A percentile compares a stretch with the other conserved stretches of the same genome.
Conservation (phyloP, 1,139 yeast species). For the Yamadazyma dendronema region DNA sequence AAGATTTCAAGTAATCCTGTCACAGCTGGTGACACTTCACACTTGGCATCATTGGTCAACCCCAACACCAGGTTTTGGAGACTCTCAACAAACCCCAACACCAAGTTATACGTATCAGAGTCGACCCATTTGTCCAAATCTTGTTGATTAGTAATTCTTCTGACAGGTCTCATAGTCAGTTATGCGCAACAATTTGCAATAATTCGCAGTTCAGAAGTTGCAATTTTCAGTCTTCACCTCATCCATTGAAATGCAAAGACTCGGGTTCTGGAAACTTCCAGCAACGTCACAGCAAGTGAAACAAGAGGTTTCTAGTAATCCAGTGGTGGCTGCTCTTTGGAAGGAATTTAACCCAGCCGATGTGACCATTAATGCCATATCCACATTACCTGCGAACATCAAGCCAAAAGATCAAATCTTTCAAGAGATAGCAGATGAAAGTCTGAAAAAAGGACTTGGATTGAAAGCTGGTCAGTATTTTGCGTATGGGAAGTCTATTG, state of each 20-base stretch:
- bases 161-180: constrained; percentile 32
- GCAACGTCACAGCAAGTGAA: not conserved
- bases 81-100: constrained; percentile 54
- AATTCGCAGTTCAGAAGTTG: too few species aligned
- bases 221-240: too few species aligned
- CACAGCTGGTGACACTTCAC: constrained; percentile 31
- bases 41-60: constrained; percentile 46
- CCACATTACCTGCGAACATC: constrained; percentile 39
- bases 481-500: constrained; percentile 39
- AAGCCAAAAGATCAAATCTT: constrained; percentile 30
- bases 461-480: constrained; percentile 35
- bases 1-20: constrained; percentile 39
- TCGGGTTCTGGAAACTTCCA: constrained; percentile 7
- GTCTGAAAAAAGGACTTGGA: constrained; percentile 19
- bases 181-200: too few species aligned
- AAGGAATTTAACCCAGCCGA: not conserved
- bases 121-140: constrained; percentile 67
- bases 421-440: constrained; percentile 23
- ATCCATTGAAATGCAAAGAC: not conserved
- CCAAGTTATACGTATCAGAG: constrained; percentile 48
- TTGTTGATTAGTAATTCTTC: constrained; percentile 55
- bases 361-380: constrained; percentile 28
- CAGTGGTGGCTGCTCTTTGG: constrained; percentile 4
- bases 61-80: constrained; percentile 74
- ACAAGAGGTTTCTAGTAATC: not conserved